Evolutionary conservation across 2,329 filamentous ascomycete genomes (phyloP).

Genomic region (Hypoxylon sp.): DNA sequence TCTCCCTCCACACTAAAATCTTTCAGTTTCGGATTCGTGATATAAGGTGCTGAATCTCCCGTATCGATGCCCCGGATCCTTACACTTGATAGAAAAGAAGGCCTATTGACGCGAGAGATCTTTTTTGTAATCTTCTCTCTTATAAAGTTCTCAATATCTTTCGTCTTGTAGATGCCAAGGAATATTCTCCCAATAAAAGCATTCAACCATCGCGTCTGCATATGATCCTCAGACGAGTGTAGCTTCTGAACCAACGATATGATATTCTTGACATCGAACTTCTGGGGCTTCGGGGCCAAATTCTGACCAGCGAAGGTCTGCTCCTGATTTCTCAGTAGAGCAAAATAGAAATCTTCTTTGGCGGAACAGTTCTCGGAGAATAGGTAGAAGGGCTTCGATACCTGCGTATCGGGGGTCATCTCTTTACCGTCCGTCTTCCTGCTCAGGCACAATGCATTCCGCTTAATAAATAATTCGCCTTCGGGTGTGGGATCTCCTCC

Average conservation of each 20-base stretch:
- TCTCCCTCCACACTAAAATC: constrained; percentile 95
- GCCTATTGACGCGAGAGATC: constrained; percentile 92
- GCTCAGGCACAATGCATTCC: constrained; percentile 88
- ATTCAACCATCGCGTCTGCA: constrained; percentile 95
- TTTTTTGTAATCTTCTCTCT: constrained; percentile 94
- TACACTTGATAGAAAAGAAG: constrained; percentile 88
- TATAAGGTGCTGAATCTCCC: constrained; percentile 87
- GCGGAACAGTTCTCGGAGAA: constrained; percentile 96
- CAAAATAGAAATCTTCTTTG: constrained; percentile 99
- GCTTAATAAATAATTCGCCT: constrained; percentile 95
- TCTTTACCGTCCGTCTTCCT: constrained; percentile 72
- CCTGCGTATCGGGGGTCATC: constrained; percentile 67
- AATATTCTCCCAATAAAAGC: constrained; percentile 91
- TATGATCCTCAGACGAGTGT: constrained; percentile 91
- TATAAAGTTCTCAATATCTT: constrained; percentile 83
- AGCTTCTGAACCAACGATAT: constrained; percentile 90
- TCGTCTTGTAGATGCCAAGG: constrained; percentile 87
- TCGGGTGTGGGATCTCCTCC: constrained; percentile 85
- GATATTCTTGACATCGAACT: constrained; percentile 88
- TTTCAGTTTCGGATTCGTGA: constrained; percentile 89
- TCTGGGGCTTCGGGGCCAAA: constrained; percentile 76
- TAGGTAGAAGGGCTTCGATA: constrained; percentile 88
- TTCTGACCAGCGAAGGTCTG: constrained; percentile 71
- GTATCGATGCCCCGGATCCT: constrained; percentile 87
- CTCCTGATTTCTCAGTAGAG: constrained; percentile 87